These are phyloP conservation scores for Salvia sclarea DNA, from an alignment of 305 asterid species.

Conservation along the genomic window DNA sequence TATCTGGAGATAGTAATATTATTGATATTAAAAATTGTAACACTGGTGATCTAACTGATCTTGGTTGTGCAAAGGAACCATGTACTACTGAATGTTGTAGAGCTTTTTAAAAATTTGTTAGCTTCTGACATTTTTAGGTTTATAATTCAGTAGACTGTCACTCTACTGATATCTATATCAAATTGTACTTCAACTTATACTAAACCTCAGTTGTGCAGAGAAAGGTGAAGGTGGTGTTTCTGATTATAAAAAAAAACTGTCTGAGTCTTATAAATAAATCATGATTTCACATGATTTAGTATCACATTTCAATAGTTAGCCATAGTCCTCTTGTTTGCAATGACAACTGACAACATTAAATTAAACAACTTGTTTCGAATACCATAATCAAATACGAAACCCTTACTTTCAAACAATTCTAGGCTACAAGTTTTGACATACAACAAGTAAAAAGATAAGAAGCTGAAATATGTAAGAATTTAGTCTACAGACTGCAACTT, in stretches of 20 bases:
- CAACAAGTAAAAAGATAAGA: constrained; percentile 14
- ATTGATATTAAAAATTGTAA: background rate
- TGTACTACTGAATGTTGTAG: background rate
- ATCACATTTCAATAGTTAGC: background rate
- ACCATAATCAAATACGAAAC: background rate
- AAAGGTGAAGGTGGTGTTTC: background rate
- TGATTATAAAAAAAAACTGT: background rate
- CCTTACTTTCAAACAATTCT: constrained; percentile 12
- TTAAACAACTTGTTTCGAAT: background rate
- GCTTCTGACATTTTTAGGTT: constrained; percentile 1
- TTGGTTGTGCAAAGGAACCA: background rate
- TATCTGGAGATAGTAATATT: background rate
- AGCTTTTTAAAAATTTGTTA: constrained; percentile 11
- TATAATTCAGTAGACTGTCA: background rate
- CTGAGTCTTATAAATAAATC: constrained; percentile 2
- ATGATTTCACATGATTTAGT: background rate
- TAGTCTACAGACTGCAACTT: background rate
- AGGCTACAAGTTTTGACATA: background rate
- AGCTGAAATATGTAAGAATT: background rate
- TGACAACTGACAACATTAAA: background rate
- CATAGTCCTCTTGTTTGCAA: constrained; percentile 15
- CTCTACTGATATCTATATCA: background rate
- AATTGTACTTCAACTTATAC: background rate
- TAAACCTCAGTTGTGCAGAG: constrained; percentile 1
- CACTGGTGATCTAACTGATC: background rate